A percentile compares a stretch with the other conserved stretches of the same genome.
Evolutionary conservation across 495 filamentous ascomycete species (phyloP).

Genomic region (Rostrohypoxylon terebratum): DNA sequence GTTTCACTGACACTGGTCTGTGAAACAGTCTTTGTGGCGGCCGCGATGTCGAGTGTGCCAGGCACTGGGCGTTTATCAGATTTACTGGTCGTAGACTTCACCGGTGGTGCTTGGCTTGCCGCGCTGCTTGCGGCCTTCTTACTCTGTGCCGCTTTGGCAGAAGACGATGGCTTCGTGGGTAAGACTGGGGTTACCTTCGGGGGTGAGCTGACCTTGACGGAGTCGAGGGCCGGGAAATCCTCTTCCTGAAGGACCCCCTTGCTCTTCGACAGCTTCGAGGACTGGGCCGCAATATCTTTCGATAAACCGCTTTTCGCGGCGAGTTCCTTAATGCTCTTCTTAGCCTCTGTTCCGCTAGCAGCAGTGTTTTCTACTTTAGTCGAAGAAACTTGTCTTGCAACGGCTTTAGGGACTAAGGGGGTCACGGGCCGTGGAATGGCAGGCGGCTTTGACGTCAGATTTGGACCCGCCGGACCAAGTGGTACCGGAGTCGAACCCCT

Average conservation of each 20-base stretch:
- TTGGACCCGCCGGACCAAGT: slow-evolving; percentile 30
- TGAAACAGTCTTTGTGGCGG: slow-evolving; percentile 57
- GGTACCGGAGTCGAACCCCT: slow-evolving; percentile 34
- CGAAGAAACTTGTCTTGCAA: slow-evolving; percentile 25
- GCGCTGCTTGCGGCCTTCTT: slow-evolving; percentile 45
- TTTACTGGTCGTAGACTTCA: slow-evolving; percentile 32
- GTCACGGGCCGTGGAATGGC: slow-evolving; percentile 46
- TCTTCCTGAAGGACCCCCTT: slow-evolving; percentile 61
- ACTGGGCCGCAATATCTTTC: slow-evolving; percentile 60
- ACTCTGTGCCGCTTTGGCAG: slow-evolving; percentile 41
- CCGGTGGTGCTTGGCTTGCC: slow-evolving; percentile 21
- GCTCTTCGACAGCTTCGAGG: slow-evolving; percentile 49
- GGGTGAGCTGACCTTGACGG: slow-evolving; percentile 50
- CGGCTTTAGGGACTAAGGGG: slow-evolving; percentile 31
- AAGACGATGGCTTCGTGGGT: slow-evolving; percentile 31
- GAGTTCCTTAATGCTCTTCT: slow-evolving; percentile 60
- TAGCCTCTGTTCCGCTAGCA: slow-evolving; percentile 52
- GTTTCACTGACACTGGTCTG: slow-evolving; percentile 45
- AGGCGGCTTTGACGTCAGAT: slow-evolving; percentile 9
- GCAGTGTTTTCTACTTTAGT: slow-evolving; percentile 43
- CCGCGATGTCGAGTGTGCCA: slow-evolving; percentile 72
- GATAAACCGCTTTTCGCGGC: slow-evolving; percentile 60
- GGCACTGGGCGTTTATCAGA: slow-evolving; percentile 67
- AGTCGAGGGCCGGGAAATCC: slow-evolving; percentile 69
- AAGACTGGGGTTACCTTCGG: slow-evolving; percentile 41